These are phyloP conservation scores for Ogataea saltuana DNA, from an alignment of 805 yeast species.

Conservation along the genomic window DNA sequence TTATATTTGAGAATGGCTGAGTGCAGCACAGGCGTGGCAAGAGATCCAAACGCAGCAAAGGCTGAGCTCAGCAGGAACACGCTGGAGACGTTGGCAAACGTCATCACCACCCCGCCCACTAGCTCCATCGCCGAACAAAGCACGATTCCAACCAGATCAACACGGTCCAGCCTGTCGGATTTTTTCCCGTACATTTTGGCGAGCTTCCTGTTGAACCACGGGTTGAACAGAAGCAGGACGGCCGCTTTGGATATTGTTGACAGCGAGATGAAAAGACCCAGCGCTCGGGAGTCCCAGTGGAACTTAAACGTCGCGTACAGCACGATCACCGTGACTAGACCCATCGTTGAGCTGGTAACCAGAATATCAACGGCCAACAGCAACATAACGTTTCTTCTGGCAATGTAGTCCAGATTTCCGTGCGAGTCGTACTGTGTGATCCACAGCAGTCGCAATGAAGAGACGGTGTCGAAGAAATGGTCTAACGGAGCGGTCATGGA, in stretches of 20 bases:
- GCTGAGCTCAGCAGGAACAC: slow-evolving; percentile 38
- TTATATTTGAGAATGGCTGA: slow-evolving; percentile 61
- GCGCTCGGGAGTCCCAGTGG: slow-evolving; percentile 52
- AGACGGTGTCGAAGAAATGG: slow-evolving; percentile 30
- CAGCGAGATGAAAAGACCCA: slow-evolving; percentile 58
- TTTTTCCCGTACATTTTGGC: slow-evolving; percentile 38
- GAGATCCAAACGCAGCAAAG: slow-evolving; percentile 48
- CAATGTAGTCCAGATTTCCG: slow-evolving; percentile 31
- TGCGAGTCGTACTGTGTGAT: slow-evolving; percentile 41
- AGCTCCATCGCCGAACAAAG: slow-evolving; percentile 42
- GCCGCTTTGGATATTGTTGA: slow-evolving; percentile 51
- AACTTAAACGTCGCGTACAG: slow-evolving; percentile 56
- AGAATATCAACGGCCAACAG: slow-evolving; percentile 51
- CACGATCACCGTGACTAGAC: slow-evolving; percentile 44
- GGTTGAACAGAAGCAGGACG: slow-evolving; percentile 52
- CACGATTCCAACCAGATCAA: slow-evolving; percentile 28
- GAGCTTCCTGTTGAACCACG: slow-evolving; percentile 44
- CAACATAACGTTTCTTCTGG: slow-evolving; percentile 49
- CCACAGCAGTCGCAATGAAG: slow-evolving; percentile 59
- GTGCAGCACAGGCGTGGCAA: slow-evolving; percentile 59
- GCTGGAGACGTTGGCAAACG: slow-evolving; percentile 33
- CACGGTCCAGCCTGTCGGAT: slow-evolving; percentile 49
- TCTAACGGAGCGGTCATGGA: background rate
- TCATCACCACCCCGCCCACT: slow-evolving; percentile 39
- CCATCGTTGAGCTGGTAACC: slow-evolving; percentile 40